Percentiles rank a stretch among this genome's conserved stretches.
Evolutionary conservation across 78 protist species (phyloP).

Genomic region (Dictyostelium capitatum): DNA sequence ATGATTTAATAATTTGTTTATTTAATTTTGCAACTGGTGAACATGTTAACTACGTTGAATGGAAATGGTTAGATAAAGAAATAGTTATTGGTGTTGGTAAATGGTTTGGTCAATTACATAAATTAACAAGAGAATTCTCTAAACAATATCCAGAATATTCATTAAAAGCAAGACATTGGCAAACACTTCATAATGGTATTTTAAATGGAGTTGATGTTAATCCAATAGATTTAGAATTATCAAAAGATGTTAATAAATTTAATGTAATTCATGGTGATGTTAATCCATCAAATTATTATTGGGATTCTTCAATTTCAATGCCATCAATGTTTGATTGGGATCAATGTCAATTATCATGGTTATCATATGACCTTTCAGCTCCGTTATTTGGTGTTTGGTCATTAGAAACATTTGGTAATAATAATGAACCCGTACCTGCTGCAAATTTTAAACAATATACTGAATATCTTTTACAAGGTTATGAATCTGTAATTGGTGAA

Average conservation of each 20-base stretch:
- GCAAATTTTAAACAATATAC: conserved; percentile 33
- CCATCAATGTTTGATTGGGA: conserved; percentile 86
- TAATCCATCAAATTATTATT: conserved; percentile 77
- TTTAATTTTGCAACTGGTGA: conserved; percentile 73
- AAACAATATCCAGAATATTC: conserved; percentile 1
- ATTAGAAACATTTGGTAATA: conserved; percentile 40
- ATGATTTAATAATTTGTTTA: not conserved
- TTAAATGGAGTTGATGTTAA: conserved; percentile 37
- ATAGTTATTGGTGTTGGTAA: conserved; percentile 67
- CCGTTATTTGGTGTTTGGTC: conserved; percentile 72
- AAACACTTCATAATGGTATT: conserved; percentile 60
- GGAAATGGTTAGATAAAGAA: conserved; percentile 61
- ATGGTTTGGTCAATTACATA: conserved; percentile 80
- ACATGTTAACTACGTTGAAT: conserved; percentile 59
- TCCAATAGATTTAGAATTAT: not conserved
- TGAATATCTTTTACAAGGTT: conserved; percentile 54
- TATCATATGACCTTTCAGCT: conserved; percentile 67
- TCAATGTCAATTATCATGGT: conserved; percentile 69
- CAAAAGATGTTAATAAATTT: conserved; percentile 26
- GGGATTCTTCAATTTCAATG: not conserved
- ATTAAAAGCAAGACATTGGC: conserved; percentile 52
- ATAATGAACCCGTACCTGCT: conserved; percentile 21
- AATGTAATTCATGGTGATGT: conserved; percentile 86
- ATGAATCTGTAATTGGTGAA: conserved; percentile 54
- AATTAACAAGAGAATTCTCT: conserved; percentile 21